These are phyloP conservation scores for Halophytophthora polymorphica DNA, from an alignment of 352 stramenopile genomes.

Conservation along the genomic window DNA sequence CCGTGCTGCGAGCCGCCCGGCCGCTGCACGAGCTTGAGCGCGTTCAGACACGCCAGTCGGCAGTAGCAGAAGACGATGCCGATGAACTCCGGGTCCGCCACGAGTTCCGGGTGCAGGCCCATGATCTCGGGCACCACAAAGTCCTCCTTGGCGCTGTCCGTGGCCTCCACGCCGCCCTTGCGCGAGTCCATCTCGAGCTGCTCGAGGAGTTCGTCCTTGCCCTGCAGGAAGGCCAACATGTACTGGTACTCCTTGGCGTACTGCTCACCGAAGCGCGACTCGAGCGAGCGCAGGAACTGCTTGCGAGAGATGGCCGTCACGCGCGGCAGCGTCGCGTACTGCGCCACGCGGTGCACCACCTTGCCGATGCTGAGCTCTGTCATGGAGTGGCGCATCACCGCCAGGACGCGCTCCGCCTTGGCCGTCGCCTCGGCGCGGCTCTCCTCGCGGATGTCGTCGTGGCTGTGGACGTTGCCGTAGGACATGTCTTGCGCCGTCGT, in stretches of 20 bases:
- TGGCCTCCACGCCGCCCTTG: slow-evolving; percentile 6
- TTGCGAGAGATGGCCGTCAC: slow-evolving; percentile 72
- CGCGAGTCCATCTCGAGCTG: slow-evolving; percentile 53
- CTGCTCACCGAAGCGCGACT: slow-evolving; percentile 54
- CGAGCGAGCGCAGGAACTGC: slow-evolving; percentile 74
- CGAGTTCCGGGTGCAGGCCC: slow-evolving; percentile 69
- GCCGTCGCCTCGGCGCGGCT: slow-evolving; percentile 51
- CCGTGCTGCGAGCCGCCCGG: slow-evolving; percentile 35
- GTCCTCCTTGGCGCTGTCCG: slow-evolving; percentile 15
- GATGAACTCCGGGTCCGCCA: slow-evolving; percentile 71
- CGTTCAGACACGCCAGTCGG: slow-evolving; percentile 78
- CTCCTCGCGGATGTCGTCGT: slow-evolving; percentile 67
- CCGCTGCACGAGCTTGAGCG: slow-evolving; percentile 72
- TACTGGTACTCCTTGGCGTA: slow-evolving; percentile 63
- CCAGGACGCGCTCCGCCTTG: slow-evolving; percentile 78
- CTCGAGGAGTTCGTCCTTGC: slow-evolving; percentile 66
- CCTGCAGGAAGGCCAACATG: slow-evolving; percentile 74
- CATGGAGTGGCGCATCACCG: slow-evolving; percentile 78
- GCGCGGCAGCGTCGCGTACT: slow-evolving; percentile 76
- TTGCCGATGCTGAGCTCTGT: slow-evolving; percentile 81
- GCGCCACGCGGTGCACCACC: slow-evolving; percentile 74
- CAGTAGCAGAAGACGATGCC: slow-evolving; percentile 83
- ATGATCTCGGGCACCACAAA: slow-evolving; percentile 70
- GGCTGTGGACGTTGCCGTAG: background rate
- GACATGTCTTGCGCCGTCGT: slow-evolving; percentile 11